These are phyloP conservation scores for Monilinia vaccinii-corymbosi DNA, from an alignment of 2,329 filamentous ascomycete species.

Conservation along the genomic window DNA sequence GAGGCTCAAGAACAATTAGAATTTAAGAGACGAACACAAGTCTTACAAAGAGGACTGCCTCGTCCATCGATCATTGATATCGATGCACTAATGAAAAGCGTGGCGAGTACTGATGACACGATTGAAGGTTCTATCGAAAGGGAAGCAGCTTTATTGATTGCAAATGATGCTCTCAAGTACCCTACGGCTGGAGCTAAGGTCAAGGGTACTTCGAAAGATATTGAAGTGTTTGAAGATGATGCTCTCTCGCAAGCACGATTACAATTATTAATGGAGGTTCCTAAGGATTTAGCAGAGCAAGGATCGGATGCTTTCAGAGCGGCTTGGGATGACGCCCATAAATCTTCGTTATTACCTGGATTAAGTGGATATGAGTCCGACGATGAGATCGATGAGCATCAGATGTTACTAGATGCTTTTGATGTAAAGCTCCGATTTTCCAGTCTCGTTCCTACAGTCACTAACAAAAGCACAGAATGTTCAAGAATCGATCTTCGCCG, in stretches of 20 bases:
- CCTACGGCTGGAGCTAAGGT: constrained; percentile 61
- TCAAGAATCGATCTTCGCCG: constrained; percentile 62
- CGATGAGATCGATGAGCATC: constrained; percentile 43
- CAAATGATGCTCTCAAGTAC: constrained; percentile 69
- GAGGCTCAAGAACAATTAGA: constrained; percentile 64
- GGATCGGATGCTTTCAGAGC: constrained; percentile 42
- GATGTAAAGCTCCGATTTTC: constrained; percentile 45
- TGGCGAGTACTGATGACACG: constrained; percentile 50
- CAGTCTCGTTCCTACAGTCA: constrained; percentile 2
- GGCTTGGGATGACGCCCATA: constrained; percentile 44
- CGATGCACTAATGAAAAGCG: constrained; percentile 54
- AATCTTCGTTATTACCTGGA: constrained; percentile 59
- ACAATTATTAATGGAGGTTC: constrained; percentile 47
- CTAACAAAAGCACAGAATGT: constrained; percentile 42
- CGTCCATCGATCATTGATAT: constrained; percentile 68
- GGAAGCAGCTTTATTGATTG: constrained; percentile 73
- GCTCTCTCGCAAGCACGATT: constrained; percentile 66
- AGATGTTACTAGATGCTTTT: constrained; percentile 48
- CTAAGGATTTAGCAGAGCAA: constrained; percentile 41
- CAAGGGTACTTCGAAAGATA: constrained; percentile 47
- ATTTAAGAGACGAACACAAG: constrained; percentile 75
- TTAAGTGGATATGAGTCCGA: constrained; percentile 72
- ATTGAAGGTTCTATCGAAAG: constrained; percentile 61
- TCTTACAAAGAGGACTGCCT: constrained; percentile 79
- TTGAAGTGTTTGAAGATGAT: constrained; percentile 61